Evolutionary conservation across 345 rosid species (phyloP).

Genomic region (Ricinus communis): DNA sequence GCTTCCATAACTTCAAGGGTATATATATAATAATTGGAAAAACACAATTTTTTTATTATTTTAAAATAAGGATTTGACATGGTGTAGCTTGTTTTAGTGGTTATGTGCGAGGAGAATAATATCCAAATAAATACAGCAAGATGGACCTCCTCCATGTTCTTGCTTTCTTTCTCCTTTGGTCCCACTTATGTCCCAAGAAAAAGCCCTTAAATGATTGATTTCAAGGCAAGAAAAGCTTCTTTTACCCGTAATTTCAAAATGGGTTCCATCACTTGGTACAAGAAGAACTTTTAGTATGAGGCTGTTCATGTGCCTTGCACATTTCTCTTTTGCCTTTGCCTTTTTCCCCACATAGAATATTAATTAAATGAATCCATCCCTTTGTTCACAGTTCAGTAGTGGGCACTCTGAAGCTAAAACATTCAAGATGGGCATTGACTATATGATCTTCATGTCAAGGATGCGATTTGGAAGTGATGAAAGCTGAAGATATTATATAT

Average conservation of each 20-base stretch:
- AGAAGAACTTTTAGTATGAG: neutral
- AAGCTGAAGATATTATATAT: no score
- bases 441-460: no score
- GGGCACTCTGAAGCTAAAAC: neutral
- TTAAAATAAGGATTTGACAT: neutral
- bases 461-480: no score
- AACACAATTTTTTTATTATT: no score
- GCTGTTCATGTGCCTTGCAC: neutral
- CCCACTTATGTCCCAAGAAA: constrained; percentile 8
- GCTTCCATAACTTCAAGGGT: constrained; percentile 15
- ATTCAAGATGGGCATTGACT: no score
- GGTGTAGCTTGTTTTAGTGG: neutral
- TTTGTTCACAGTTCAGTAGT: neutral
- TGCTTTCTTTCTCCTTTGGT: constrained; percentile 9
- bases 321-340: neutral
- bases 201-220: constrained; percentile 8
- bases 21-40: no score
- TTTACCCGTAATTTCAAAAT: neutral
- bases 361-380: neutral
- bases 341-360: neutral
- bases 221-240: constrained; percentile 4
- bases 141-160: constrained; percentile 28
- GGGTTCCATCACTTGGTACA: no score
- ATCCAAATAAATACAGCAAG: constrained; percentile 4
- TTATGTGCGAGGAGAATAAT: constrained; percentile 17